Evolutionary conservation across 1,284 basidiomycete genomes (phyloP).

Genomic region (Flammula alnicola): DNA sequence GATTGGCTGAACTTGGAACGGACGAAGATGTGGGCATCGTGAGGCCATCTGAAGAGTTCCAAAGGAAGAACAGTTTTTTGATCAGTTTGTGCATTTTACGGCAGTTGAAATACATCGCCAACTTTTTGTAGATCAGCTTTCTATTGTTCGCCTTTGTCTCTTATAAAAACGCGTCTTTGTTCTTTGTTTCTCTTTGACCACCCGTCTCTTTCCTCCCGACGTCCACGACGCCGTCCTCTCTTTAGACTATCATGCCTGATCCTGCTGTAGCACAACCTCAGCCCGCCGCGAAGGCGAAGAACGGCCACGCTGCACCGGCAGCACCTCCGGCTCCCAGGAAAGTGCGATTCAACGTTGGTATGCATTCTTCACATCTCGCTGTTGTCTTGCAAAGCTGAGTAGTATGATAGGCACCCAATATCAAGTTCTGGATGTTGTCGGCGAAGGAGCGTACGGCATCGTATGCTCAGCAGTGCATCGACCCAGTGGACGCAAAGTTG

Average conservation of each 20-base stretch:
- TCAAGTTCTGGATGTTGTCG: slow-evolving; percentile 89
- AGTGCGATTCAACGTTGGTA: slow-evolving; percentile 92
- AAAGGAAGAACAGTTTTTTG: slow-evolving; percentile 18
- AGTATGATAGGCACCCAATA: slow-evolving; percentile 70
- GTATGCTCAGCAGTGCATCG: slow-evolving; percentile 87
- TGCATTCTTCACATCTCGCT: slow-evolving; percentile 36
- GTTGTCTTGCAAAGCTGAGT: slow-evolving; percentile 8
- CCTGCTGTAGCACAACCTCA: slow-evolving; percentile 29
- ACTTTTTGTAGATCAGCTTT: slow-evolving; percentile 24
- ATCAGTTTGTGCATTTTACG: slow-evolving; percentile 19
- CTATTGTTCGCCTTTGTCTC: slow-evolving; percentile 22
- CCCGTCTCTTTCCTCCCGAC: slow-evolving; percentile 17
- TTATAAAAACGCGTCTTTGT: slow-evolving; percentile 23
- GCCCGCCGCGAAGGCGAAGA: slow-evolving; percentile 57
- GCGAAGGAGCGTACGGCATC: slow-evolving; percentile 87
- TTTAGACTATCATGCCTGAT: slow-evolving; percentile 31
- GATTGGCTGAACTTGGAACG: too few relatives aligned
- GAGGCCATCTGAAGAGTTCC: slow-evolving; percentile 24
- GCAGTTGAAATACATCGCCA: too few relatives aligned
- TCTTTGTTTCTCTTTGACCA: slow-evolving; percentile 12
- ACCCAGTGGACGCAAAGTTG: slow-evolving; percentile 81
- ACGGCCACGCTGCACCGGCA: slow-evolving; percentile 62
- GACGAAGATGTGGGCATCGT: too few relatives aligned
- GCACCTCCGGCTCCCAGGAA: slow-evolving; percentile 78
- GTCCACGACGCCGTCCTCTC: slow-evolving; percentile 13